Conservation (phyloP, 1,284 basidiomycete species). For the Mycosarcoma maydis region DNA sequence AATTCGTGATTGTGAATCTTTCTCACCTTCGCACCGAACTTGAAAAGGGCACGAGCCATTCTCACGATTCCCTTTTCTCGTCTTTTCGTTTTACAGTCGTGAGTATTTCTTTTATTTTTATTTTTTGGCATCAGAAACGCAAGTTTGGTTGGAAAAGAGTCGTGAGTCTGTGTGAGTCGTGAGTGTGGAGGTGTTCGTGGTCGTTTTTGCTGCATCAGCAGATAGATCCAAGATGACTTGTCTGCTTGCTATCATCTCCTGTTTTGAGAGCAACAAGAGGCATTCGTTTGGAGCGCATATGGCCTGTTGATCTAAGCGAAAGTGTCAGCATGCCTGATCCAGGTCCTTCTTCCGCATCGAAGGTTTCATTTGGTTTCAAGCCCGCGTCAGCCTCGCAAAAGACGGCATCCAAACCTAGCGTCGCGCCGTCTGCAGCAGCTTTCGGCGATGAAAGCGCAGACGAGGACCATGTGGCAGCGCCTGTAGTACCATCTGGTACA, state of each 20-base stretch:
- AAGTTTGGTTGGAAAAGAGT: not conserved
- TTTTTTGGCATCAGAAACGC: no score
- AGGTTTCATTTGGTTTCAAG: constrained; percentile 53
- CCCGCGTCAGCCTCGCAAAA: constrained; percentile 2
- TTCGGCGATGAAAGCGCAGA: constrained; percentile 42
- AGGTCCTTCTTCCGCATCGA: constrained; percentile 11
- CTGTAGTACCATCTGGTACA: not conserved
- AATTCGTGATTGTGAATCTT: no score
- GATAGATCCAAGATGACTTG: no score
- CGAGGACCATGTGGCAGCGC: constrained; percentile 10
- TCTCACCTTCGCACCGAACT: no score
- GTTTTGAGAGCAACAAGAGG: no score
- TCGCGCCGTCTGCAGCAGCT: constrained; percentile 23
- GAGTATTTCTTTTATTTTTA: no score
- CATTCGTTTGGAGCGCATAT: not conserved
- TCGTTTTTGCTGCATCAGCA: no score
- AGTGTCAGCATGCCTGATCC: constrained; percentile 10
- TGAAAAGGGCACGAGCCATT: constrained; percentile 10
- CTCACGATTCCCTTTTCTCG: no score
- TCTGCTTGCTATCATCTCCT: no score
- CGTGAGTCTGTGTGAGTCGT: no score
- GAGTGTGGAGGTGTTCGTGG: no score
- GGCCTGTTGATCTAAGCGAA: not conserved
- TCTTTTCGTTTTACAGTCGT: no score
- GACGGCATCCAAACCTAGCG: constrained; percentile 4